Conservation (phyloP, 768 basidiomycete genomes). For the Austroboletus festivus region DNA sequence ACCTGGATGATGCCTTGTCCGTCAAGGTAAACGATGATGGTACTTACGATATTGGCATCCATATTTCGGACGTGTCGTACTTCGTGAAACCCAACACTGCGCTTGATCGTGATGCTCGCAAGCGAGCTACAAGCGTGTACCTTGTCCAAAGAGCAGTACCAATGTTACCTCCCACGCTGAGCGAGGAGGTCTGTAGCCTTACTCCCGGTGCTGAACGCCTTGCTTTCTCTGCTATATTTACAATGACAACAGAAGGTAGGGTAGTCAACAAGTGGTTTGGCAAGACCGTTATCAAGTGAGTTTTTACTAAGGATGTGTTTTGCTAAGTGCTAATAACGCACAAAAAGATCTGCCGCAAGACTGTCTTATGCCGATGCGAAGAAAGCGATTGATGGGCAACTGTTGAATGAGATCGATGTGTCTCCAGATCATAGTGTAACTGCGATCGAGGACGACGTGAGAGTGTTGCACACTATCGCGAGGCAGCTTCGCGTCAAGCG, state of each 20-base stretch:
- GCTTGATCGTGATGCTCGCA: constrained; percentile 96
- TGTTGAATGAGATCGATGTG: constrained; percentile 51
- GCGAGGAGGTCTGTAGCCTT: constrained; percentile 91
- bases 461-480: constrained; percentile 62
- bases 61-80: constrained; percentile 93
- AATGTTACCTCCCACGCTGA: constrained; percentile 93
- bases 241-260: constrained; percentile 76
- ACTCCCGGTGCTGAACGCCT: constrained; percentile 85
- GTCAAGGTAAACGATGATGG: constrained; percentile 88
- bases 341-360: constrained; percentile 75
- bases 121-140: constrained; percentile 95
- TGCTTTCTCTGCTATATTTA: constrained; percentile 87
- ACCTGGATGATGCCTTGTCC: constrained; percentile 93
- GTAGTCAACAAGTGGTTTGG: constrained; percentile 90
- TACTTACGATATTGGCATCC: constrained; percentile 89
- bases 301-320: constrained; percentile 1
- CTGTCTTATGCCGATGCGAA: constrained; percentile 83
- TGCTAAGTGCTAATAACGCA: constrained; percentile 3
- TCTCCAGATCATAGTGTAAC: constrained; percentile 53
- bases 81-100: constrained; percentile 95
- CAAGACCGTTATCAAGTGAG: constrained; percentile 86
- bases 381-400: constrained; percentile 71
- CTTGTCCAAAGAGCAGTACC: constrained; percentile 94
- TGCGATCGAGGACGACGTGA: constrained; percentile 76
- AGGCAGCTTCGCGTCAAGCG: constrained; percentile 69